Evolutionary conservation across 2,329 filamentous ascomycete species (phyloP).

Genomic region (Penicillium sp.): DNA sequence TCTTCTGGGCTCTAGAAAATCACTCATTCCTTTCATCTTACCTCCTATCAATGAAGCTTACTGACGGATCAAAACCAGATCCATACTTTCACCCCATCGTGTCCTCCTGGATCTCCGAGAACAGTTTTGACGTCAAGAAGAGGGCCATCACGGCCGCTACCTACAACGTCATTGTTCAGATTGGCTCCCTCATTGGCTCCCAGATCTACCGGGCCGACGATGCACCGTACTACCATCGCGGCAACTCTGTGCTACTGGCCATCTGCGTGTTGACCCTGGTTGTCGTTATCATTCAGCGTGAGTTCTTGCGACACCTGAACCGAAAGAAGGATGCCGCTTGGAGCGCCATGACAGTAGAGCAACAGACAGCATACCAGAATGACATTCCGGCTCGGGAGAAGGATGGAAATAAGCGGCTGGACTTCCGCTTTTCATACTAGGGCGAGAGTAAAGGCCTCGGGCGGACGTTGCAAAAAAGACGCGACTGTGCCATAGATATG

Average conservation of each 20-base stretch:
- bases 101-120: slow-evolving; percentile 7
- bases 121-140: slow-evolving; percentile 9
- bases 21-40: background rate
- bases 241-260: slow-evolving; percentile 58
- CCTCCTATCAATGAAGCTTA: background rate
- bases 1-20: background rate
- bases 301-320: slow-evolving; percentile 52
- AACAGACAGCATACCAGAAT: slow-evolving; percentile 47
- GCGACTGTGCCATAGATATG: background rate
- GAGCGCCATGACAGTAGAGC: slow-evolving; percentile 51
- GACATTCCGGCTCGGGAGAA: slow-evolving; percentile 13
- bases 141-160: slow-evolving; percentile 5
- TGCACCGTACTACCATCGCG: slow-evolving; percentile 57
- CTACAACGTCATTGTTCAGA: slow-evolving; percentile 5
- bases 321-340: slow-evolving; percentile 54
- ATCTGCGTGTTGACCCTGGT: slow-evolving; percentile 54
- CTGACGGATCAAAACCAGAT: background rate
- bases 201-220: slow-evolving; percentile 58
- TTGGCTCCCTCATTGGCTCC: slow-evolving; percentile 5
- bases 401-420: slow-evolving; percentile 56
- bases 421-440: slow-evolving; percentile 57
- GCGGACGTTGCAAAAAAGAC: background rate
- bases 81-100: slow-evolving; percentile 7
- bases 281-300: slow-evolving; percentile 48
- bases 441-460: background rate